phyloP scores from a whole-genome alignment of 169 alveolate genomes.

The Plasmodium knowlesi region DNA sequence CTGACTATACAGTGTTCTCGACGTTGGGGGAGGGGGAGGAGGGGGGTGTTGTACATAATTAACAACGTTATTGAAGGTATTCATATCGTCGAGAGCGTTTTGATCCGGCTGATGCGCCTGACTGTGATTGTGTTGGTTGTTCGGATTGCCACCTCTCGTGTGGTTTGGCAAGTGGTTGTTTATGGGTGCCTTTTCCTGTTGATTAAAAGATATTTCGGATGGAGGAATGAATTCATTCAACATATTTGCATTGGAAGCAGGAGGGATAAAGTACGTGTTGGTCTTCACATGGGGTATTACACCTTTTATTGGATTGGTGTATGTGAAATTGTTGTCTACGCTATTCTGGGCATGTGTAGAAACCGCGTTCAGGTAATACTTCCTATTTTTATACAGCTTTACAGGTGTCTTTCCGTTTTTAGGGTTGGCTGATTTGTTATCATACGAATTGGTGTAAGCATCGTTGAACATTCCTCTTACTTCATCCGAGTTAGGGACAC shows the following conservation, averaged over 20 bases:
- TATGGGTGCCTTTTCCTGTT: neutral
- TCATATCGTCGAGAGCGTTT: neutral
- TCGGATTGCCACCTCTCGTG: neutral
- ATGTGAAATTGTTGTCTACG: neutral
- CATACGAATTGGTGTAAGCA: neutral
- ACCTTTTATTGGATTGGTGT: neutral
- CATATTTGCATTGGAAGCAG: neutral
- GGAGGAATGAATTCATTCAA: neutral
- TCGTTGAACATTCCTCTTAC: neutral
- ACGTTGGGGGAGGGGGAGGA: slow-evolving; percentile 47
- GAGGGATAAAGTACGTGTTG: neutral
- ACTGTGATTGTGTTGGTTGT: neutral
- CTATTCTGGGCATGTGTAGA: neutral
- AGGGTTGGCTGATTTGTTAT: neutral
- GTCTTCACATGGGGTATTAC: neutral
- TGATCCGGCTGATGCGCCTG: neutral
- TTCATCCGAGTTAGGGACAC: neutral
- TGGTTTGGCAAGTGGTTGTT: neutral
- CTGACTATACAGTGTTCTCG: neutral
- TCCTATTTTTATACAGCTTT: slow-evolving; percentile 40
- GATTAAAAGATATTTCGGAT: neutral
- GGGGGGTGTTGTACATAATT: slow-evolving; percentile 5
- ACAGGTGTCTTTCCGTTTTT: slow-evolving; percentile 8
- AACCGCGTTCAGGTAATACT: slow-evolving; percentile 16
- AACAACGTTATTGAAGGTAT: neutral